A percentile compares a stretch with the other conserved stretches of the same genome.
phyloP scores from a whole-genome alignment of 2,329 filamentous ascomycete species.

The Verticillium isaacii region DNA sequence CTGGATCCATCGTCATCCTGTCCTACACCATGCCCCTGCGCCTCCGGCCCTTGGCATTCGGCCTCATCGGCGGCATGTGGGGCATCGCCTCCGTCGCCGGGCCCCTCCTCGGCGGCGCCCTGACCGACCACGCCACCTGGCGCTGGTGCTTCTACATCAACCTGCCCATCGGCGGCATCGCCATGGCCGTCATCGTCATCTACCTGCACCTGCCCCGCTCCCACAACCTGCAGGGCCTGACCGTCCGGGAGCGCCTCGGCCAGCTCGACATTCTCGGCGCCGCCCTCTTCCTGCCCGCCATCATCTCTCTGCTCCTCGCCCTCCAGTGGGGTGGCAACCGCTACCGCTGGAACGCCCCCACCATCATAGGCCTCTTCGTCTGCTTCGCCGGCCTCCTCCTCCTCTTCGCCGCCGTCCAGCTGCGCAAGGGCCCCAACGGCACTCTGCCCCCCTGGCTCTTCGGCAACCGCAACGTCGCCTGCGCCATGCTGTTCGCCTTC shows the following conservation, averaged over 20 bases:
- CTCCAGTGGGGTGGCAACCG: conserved; percentile 52
- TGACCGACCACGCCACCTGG: conserved; percentile 45
- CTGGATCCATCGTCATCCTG: conserved; percentile 44
- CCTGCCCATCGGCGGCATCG: conserved; percentile 40
- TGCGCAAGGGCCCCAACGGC: conserved; percentile 40
- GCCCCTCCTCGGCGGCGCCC: conserved; percentile 44
- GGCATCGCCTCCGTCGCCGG: conserved; percentile 49
- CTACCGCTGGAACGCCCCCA: conserved; percentile 43
- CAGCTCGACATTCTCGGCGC: conserved; percentile 46
- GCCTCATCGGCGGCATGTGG: conserved; percentile 51
- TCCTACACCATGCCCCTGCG: conserved; percentile 44
- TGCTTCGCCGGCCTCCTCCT: conserved; percentile 39
- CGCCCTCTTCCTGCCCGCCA: conserved; percentile 43
- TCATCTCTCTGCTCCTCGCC: conserved; percentile 49
- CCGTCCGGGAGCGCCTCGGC: conserved; percentile 31
- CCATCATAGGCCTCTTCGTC: conserved; percentile 46
- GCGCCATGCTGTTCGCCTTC: conserved; percentile 35
- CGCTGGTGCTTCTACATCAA: conserved; percentile 47
- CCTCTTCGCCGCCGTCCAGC: conserved; percentile 42
- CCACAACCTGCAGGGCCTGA: conserved; percentile 23
- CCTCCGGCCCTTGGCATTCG: conserved; percentile 49
- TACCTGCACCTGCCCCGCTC: conserved; percentile 34
- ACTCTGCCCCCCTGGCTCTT: conserved; percentile 45
- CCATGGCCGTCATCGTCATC: conserved; percentile 43
- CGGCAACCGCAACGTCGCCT: conserved; percentile 35